These are phyloP conservation scores for Lolium multiflorum DNA, from an alignment of 176 grass and related monocot species.

Conservation along the genomic window DNA sequence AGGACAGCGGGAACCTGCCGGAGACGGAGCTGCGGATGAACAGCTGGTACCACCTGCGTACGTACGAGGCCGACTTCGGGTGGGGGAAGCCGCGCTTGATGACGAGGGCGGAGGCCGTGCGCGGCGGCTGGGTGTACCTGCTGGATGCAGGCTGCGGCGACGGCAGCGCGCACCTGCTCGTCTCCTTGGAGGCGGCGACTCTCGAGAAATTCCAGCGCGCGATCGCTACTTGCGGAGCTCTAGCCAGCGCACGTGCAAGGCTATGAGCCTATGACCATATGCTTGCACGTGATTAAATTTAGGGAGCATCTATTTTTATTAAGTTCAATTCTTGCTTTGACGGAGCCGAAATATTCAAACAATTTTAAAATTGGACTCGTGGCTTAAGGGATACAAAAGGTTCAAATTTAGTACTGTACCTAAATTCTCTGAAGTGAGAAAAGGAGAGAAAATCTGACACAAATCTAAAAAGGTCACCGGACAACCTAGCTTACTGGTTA, in stretches of 20 bases:
- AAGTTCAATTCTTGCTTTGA: no score
- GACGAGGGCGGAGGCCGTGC: slow-evolving; percentile 2
- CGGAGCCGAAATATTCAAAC: no score
- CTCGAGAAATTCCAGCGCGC: not conserved
- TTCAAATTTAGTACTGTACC: no score
- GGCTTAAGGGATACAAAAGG: no score
- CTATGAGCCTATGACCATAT: no score
- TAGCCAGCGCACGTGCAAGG: not conserved
- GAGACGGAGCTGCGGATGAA: slow-evolving; percentile 26
- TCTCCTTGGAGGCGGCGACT: slow-evolving; percentile 12
- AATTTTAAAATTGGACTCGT: no score
- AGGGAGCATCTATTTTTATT: no score
- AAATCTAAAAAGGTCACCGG: no score
- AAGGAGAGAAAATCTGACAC: no score
- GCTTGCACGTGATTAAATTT: no score
- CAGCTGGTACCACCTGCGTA: slow-evolving; percentile 18
- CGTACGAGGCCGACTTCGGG: slow-evolving; percentile 5
- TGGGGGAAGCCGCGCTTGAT: slow-evolving; percentile 15
- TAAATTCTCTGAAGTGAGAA: no score
- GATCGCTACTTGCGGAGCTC: not conserved
- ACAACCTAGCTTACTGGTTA: no score
- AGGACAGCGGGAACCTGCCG: slow-evolving; percentile 10
- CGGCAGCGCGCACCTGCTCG: not conserved
- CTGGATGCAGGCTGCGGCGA: not conserved
- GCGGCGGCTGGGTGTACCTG: slow-evolving; percentile 14